These are phyloP conservation scores for Simplicillium aogashimaense DNA, from an alignment of 2,329 filamentous ascomycete genomes.

Conservation along the genomic window DNA sequence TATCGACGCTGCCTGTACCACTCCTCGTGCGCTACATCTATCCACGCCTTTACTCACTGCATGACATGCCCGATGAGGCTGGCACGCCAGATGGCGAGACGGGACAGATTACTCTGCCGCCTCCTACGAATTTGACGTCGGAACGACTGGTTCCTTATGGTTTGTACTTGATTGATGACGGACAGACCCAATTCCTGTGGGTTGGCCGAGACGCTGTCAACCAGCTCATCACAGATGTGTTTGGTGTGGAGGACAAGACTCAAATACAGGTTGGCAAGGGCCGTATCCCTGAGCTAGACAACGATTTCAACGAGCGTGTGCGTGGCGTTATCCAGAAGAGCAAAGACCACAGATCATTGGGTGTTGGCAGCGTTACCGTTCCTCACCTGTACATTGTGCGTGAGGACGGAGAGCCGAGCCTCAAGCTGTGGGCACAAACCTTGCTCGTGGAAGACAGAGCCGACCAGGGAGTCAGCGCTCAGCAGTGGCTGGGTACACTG, in stretches of 20 bases:
- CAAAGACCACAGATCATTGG: constrained; percentile 73
- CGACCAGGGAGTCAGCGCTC: constrained; percentile 85
- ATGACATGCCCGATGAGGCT: constrained; percentile 94
- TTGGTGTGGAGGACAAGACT: constrained; percentile 73
- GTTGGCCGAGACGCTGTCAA: constrained; percentile 87
- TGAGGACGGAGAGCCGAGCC: constrained; percentile 89
- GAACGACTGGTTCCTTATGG: constrained; percentile 82
- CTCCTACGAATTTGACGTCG: constrained; percentile 75
- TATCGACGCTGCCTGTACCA: constrained; percentile 88
- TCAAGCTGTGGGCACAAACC: constrained; percentile 96
- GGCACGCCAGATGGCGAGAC: constrained; percentile 78
- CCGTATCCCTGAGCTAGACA: constrained; percentile 76
- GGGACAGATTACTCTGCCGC: constrained; percentile 81
- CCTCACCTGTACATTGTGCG: constrained; percentile 89
- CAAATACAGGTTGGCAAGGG: constrained; percentile 89
- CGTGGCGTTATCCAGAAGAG: constrained; percentile 88
- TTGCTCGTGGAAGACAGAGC: constrained; percentile 89
- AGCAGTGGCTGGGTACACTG: constrained; percentile 85
- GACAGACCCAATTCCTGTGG: constrained; percentile 97
- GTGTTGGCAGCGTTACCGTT: constrained; percentile 85
- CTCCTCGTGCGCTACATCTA: constrained; percentile 91
- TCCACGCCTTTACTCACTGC: constrained; percentile 72
- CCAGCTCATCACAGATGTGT: constrained; percentile 80
- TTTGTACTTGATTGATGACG: constrained; percentile 92
- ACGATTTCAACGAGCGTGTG: constrained; percentile 93